Percentiles rank a stretch among this genome's conserved stretches.
These are phyloP conservation scores for Collariella sp. DNA, from an alignment of 495 filamentous ascomycete genomes.

Conservation along the genomic window DNA sequence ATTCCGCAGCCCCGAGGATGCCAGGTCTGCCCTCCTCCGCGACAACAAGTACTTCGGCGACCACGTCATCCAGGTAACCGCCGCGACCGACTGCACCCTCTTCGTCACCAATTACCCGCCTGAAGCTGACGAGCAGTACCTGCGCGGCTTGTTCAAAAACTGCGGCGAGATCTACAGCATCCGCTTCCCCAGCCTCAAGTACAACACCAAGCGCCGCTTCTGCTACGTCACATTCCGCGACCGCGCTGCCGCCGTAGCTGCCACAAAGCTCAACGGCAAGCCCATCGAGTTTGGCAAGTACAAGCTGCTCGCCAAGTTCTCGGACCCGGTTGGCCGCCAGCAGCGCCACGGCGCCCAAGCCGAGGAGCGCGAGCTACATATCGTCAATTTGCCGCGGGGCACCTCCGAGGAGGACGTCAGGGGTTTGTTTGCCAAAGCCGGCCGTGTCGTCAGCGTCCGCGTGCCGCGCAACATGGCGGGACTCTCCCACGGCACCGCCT, in stretches of 20 bases:
- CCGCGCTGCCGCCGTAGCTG: slow-evolving; percentile 52
- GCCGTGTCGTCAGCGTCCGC: slow-evolving; percentile 59
- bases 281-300: slow-evolving; percentile 51
- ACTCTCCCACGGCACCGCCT: slow-evolving; percentile 63
- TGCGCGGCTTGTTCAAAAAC: slow-evolving; percentile 63
- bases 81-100: slow-evolving; percentile 67
- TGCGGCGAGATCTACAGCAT: slow-evolving; percentile 78
- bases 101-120: slow-evolving; percentile 90
- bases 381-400: slow-evolving; percentile 61
- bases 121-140: slow-evolving; percentile 69
- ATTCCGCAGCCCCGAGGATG: slow-evolving; percentile 72
- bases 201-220: slow-evolving; percentile 78
- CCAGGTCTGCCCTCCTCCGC: slow-evolving; percentile 66
- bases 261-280: slow-evolving; percentile 62
- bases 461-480: slow-evolving; percentile 56
- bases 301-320: slow-evolving; percentile 69
- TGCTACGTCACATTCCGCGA: slow-evolving; percentile 85
- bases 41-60: slow-evolving; percentile 68
- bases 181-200: slow-evolving; percentile 85
- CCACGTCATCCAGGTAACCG: slow-evolving; percentile 58
- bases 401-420: slow-evolving; percentile 59
- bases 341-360: slow-evolving; percentile 70
- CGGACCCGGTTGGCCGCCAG: slow-evolving; percentile 69
- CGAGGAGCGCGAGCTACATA: slow-evolving; percentile 81
- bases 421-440: slow-evolving; percentile 64